Base-by-base conservation (phyloP, 2,329 filamentous ascomycete genomes). In the Botrytis byssoidea region DNA sequence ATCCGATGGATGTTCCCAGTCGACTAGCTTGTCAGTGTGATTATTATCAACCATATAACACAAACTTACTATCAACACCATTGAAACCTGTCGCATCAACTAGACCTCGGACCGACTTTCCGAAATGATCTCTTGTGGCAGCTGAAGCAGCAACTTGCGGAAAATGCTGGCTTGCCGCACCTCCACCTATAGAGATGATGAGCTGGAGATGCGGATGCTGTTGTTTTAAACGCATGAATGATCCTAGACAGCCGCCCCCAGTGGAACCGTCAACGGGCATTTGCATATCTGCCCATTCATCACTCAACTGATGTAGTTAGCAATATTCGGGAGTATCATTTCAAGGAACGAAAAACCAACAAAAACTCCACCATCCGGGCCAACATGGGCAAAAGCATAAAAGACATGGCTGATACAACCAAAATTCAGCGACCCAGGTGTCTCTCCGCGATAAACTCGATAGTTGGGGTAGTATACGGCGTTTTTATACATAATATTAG, bases 401-500 rank as follows among this genome's bases (percentile, higher is more conserved):
- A 94, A 95, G 40, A 95, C 89, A 80, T 94, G 91, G 77, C 91
- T 94, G 79, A 95, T 90, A 79, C 91, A 93, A 77, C 89, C 89
- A 81, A 93, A 89, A 81, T 93, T 92, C 79, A 95, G 84, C 72
- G 89, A 89, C 1, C 89, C 92, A 0, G 93, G 93, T 25, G 92
- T 92, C 78, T 93, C 89, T 76, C 91, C 88, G 73, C 87, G 86
- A 83, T 94, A 94, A 77, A 94, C 88, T 74, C 90, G 86, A 84
- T 89, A 90, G 82, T 93, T 95, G n/a, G 92, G 92, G 82, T 93
- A 96, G 83, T 95, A 96, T 29, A 94, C 91, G 35, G 91, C 93
- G 82, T 96, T 96, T 79, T 88, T 88, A 80, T 85, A 88, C 83
- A 89, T 88, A 75, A 90, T 84, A 74, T 82, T 84, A 29, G 75